Evolutionary conservation across 345 rosid species (phyloP), one percentile per base, ranked within the genome.

Genomic region (Melaleuca alternifolia): DNA sequence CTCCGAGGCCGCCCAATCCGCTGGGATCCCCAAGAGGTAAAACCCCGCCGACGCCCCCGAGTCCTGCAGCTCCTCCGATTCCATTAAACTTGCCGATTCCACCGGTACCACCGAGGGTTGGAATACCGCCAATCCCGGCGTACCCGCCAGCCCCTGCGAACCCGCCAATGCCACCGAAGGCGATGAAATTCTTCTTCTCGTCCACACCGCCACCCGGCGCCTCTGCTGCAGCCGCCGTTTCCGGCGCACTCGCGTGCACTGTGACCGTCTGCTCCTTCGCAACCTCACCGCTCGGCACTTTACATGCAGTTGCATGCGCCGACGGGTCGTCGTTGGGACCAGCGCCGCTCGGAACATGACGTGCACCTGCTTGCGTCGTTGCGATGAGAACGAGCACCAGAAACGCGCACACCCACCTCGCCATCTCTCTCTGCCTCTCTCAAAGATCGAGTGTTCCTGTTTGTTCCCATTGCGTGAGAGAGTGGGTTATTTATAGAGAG

Each of bases 81-180:
- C 93, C 95, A 21, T 92, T 93, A 77, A 54, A 91, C 57, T 91
- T 92, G 18, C 95, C 93, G 23, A 92, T 88, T 50, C 93, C 95
- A 79, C 92, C 93, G 13, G 85, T 54, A 16, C 93, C 93, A 41
- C 98, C 98, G 10, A 91, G 51, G 26, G 91, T 53, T 11, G 96
- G 96, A 21, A 95, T 93, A 53, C 93, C 97, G 20, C 89, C 90
- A n/a, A 92, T 87, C 7, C 97, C 98, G 5, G 92, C 93, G 33
- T 87, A 91, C 6, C 97, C 98, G 23, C 98, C 97, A 82, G 93
- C 86, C 28, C 98, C 98, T 1, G 93, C 94, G 83, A 91, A 95
- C 6, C 96, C 98, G 11, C 98, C 97, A 24, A 94, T 90, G 21
- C 97, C 97, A 8, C 96, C 94, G 16, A 85, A 92, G 46, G 87